Conservation (phyloP, 1,284 basidiomycete genomes). For the Tilletia caries region DNA sequence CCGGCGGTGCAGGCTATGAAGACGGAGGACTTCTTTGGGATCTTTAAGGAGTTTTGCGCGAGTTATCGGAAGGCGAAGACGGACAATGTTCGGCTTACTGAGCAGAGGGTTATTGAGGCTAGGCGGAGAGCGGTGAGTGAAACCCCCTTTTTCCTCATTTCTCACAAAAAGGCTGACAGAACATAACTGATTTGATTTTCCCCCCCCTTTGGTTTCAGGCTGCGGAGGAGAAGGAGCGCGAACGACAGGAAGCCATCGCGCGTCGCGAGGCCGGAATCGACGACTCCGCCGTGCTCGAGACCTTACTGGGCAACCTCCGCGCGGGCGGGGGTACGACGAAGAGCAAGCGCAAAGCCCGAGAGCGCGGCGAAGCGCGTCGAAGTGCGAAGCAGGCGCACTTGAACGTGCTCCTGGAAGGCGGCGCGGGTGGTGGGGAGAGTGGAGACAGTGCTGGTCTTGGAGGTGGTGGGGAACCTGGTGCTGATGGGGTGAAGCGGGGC, state of each 20-base stretch:
- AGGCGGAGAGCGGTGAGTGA: conserved; percentile 38
- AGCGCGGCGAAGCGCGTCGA: conserved; percentile 11
- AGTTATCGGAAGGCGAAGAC: conserved; percentile 51
- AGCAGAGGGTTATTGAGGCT: conserved; percentile 48
- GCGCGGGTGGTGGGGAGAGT: conserved; percentile 93
- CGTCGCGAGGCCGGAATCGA: conserved; percentile 49
- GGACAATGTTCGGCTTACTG: conserved; percentile 46
- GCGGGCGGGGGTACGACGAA: conserved; percentile 44
- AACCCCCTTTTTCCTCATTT: background rate
- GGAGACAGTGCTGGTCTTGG: conserved; percentile 77
- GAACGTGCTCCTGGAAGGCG: conserved; percentile 47
- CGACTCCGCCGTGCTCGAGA: conserved; percentile 50
- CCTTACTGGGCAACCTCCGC: conserved; percentile 45
- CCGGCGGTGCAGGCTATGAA: conserved; percentile 41
- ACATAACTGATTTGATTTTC: background rate
- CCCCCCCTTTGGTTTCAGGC: conserved; percentile 15
- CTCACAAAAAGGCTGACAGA: background rate
- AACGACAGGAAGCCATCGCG: conserved; percentile 43
- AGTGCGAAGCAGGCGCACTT: conserved; percentile 11
- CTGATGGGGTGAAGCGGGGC: background rate
- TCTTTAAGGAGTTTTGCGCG: conserved; percentile 51
- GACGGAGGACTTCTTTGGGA: conserved; percentile 54
- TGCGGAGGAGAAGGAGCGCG: conserved; percentile 48
- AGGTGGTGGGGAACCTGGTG: conserved; percentile 52
- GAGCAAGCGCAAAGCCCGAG: conserved; percentile 41